These are phyloP conservation scores for Parietaria judaica DNA, from an alignment of 306 rosid species.

Conservation along the genomic window DNA sequence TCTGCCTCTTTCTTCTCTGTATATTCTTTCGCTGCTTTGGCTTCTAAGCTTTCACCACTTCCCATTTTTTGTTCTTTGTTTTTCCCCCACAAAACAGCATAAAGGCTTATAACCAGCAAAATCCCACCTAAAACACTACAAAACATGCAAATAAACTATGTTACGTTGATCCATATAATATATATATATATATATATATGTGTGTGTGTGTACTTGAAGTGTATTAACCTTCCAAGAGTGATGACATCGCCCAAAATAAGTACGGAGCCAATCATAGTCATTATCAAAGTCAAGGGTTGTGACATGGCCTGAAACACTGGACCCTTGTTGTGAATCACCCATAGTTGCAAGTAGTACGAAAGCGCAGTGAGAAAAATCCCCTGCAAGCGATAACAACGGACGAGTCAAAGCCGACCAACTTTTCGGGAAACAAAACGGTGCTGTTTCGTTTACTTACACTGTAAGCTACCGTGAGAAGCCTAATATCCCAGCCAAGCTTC, in stretches of 20 bases:
- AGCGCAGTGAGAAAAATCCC: not conserved
- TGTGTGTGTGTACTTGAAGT: too few relatives aligned
- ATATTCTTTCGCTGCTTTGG: too few relatives aligned
- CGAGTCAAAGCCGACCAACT: too few relatives aligned
- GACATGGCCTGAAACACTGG: slow-evolving; percentile 40
- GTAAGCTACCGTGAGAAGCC: slow-evolving; percentile 30
- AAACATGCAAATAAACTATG: too few relatives aligned
- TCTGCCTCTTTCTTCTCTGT: too few relatives aligned
- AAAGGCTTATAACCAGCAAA: slow-evolving; percentile 11
- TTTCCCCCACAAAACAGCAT: slow-evolving; percentile 9
- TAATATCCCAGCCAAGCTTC: slow-evolving; percentile 48
- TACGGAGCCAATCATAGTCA: slow-evolving; percentile 35
- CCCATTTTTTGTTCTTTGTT: not conserved
- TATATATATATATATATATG: too few relatives aligned
- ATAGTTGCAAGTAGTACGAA: slow-evolving; percentile 26
- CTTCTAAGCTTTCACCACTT: too few relatives aligned
- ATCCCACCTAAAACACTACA: slow-evolving; percentile 12
- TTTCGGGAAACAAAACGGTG: too few relatives aligned
- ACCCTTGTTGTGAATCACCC: slow-evolving; percentile 35
- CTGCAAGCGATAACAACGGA: too few relatives aligned
- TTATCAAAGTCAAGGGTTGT: slow-evolving; percentile 38
- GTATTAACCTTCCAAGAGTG: slow-evolving; percentile 32
- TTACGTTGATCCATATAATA: too few relatives aligned
- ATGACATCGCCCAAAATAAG: slow-evolving; percentile 33
- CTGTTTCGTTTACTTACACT: slow-evolving; percentile 24